Percentiles rank a stretch among this genome's conserved stretches.
Conservation (phyloP, 2,329 filamentous ascomycete genomes). For the Pleomassaria siparia region DNA sequence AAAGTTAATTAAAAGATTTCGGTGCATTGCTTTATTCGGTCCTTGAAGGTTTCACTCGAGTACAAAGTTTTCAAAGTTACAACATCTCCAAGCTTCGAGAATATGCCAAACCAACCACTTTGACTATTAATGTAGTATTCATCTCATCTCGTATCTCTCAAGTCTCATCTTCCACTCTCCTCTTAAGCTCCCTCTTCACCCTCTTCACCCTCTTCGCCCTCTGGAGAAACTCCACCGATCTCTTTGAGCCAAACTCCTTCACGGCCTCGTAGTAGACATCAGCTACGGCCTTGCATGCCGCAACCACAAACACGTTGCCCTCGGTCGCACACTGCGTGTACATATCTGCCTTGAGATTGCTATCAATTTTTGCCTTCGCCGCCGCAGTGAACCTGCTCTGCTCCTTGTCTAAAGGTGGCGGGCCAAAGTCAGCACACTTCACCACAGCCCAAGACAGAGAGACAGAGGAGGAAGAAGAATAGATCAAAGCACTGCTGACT, state of each 20-base stretch:
- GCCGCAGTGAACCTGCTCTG: constrained; percentile 49
- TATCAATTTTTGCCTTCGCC: constrained; percentile 51
- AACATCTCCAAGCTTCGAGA: no score
- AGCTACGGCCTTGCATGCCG: constrained; percentile 22
- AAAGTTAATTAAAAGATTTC: no score
- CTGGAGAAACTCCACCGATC: constrained; percentile 10
- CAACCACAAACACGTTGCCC: constrained; percentile 1
- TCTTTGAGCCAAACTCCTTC: constrained; percentile 22
- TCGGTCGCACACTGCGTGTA: constrained; percentile 32
- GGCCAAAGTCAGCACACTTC: no score
- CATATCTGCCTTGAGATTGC: constrained; percentile 50
- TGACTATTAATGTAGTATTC: no score
- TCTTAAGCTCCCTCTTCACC: background rate
- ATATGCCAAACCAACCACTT: no score
- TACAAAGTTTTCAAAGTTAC: no score
- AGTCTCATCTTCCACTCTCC: background rate
- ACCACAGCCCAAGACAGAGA: no score
- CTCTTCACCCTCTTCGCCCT: constrained; percentile 2
- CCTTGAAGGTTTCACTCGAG: no score
- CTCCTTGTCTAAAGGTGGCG: constrained; percentile 26
- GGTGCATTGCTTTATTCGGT: no score
- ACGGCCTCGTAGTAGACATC: constrained; percentile 40
- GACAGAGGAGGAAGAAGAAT: no score
- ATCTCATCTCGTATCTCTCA: background rate
- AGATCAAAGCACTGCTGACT: no score